phyloP scores from a whole-genome alignment of 1,284 basidiomycete species.

The Boletus sp. region DNA sequence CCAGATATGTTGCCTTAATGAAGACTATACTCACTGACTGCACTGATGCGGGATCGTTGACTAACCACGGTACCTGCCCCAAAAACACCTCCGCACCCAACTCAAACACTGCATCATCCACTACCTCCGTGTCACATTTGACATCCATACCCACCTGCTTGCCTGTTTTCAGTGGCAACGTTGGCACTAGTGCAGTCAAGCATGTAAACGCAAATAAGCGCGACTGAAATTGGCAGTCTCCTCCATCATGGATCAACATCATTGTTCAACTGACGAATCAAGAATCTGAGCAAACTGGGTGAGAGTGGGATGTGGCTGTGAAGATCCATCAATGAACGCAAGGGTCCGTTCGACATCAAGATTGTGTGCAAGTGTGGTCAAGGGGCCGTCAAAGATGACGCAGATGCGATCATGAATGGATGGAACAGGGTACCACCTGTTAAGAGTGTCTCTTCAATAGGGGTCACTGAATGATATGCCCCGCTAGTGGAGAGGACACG shows the following conservation, averaged over 20 bases:
- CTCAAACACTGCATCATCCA: slow-evolving; percentile 12
- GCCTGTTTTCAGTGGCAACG: background rate
- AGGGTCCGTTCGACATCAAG: no score
- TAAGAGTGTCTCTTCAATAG: no score
- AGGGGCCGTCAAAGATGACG: no score
- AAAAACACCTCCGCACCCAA: slow-evolving; percentile 3
- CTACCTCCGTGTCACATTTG: background rate
- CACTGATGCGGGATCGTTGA: background rate
- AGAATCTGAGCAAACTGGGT: no score
- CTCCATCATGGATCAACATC: slow-evolving; percentile 2
- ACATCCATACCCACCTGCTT: background rate
- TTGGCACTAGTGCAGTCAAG: slow-evolving; percentile 9
- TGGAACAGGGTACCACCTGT: no score
- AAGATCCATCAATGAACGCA: no score
- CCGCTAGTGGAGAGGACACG: slow-evolving; percentile 8
- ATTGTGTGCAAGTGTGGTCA: no score
- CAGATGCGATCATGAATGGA: no score
- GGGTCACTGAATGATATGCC: no score
- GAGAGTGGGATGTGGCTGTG: no score
- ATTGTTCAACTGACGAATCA: no score
- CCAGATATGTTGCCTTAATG: fast-evolving
- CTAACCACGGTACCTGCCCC: background rate
- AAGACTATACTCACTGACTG: background rate
- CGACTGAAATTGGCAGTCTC: slow-evolving; percentile 12
- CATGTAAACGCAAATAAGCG: slow-evolving; percentile 17